Conservation (phyloP, 768 basidiomycete species). For the Candolleomyces aberdarensis region DNA sequence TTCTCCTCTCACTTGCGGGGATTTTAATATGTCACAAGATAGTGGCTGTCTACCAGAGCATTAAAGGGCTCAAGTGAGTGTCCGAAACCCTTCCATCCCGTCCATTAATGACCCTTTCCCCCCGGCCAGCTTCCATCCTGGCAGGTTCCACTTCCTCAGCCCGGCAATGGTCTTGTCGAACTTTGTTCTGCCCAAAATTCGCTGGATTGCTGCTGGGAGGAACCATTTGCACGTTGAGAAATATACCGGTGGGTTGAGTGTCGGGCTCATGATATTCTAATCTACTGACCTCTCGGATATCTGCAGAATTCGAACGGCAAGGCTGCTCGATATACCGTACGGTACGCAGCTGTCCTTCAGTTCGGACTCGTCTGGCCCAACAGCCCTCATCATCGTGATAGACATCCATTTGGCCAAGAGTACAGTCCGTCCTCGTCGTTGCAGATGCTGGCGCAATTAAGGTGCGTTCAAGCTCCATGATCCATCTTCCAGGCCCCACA, state of each 20-base stretch:
- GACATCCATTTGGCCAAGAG: constrained; percentile 24
- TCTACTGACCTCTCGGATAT: background rate
- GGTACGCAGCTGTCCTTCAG: background rate
- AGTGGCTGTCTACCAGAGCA: background rate
- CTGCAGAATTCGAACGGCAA: constrained; percentile 12
- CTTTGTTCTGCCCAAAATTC: constrained; percentile 7
- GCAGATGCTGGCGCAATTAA: constrained; percentile 42
- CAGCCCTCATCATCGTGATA: constrained; percentile 5
- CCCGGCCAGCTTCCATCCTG: background rate
- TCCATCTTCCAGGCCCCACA: background rate
- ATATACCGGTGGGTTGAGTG: constrained; percentile 23
- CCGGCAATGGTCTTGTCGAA: background rate
- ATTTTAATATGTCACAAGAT: background rate
- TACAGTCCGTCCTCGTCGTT: constrained; percentile 21
- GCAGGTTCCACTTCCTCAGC: background rate
- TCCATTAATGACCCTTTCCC: background rate
- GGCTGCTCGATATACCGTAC: constrained; percentile 31
- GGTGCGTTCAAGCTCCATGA: constrained; percentile 16
- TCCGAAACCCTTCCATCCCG: background rate
- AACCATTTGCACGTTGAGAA: constrained; percentile 28
- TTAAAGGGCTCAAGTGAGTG: background rate
- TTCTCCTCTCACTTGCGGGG: background rate
- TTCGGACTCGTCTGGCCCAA: background rate
- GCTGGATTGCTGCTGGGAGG: constrained; percentile 15
- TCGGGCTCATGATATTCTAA: background rate